These are phyloP conservation scores for Pleurotus salmoneostramineus DNA, from an alignment of 768 basidiomycete species.

Conservation along the genomic window DNA sequence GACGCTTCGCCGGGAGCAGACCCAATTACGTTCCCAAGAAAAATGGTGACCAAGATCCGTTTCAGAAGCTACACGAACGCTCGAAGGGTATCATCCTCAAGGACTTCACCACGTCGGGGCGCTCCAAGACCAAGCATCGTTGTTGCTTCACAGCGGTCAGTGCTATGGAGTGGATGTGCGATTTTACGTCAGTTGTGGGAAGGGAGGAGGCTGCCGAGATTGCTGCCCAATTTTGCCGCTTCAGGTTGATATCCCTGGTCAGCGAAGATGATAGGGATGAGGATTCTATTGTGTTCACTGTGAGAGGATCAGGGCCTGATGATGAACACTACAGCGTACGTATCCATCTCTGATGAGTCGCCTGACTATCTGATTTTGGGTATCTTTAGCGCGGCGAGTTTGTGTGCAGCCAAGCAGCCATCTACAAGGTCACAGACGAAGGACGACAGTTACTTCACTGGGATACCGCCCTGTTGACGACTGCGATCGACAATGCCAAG, in stretches of 20 bases:
- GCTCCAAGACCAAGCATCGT: conserved; percentile 10
- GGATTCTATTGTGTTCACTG: conserved; percentile 66
- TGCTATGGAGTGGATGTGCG: conserved; percentile 75
- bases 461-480: conserved; percentile 73
- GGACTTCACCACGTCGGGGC: background rate
- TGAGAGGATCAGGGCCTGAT: conserved; percentile 17
- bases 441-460: conserved; percentile 84
- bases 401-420: conserved; percentile 91
- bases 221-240: conserved; percentile 75
- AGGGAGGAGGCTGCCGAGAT: conserved; percentile 78
- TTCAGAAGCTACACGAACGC: conserved; percentile 5
- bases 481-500: conserved; percentile 49
- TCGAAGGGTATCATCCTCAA: conserved; percentile 5
- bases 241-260: conserved; percentile 62
- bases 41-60: conserved; percentile 14
- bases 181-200: conserved; percentile 73
- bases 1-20: conserved; percentile 62
- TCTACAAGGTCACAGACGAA: conserved; percentile 93
- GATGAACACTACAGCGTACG: conserved; percentile 56
- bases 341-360: conserved; percentile 14
- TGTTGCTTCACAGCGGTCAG: conserved; percentile 62
- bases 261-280: conserved; percentile 61
- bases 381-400: conserved; percentile 89
- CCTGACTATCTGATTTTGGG: conserved; percentile 10
- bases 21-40: conserved; percentile 52